Evolutionary conservation across 148 eudicot species (phyloP), one percentile per base, ranked within the genome.

Genomic region (Heliosperma pusillum): DNA sequence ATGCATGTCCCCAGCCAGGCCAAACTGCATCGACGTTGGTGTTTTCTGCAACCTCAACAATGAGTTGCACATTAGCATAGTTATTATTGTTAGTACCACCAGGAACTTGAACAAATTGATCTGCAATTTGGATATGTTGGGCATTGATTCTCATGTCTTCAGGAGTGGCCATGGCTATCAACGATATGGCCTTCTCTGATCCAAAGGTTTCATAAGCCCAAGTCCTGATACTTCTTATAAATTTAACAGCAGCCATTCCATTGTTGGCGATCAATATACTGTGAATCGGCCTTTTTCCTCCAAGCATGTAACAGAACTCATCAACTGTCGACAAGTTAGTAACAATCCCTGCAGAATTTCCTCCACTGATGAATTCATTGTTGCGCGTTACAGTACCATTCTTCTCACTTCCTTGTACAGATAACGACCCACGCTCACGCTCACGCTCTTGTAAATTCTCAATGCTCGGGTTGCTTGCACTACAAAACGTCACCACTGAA

Each of bases 1-100:
- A 96, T 71, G 99, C 99, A 86, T 96, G 99, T 72, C 99, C 99
- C 99, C 99, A 96, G 66, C 99, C 99, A 77, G 99, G 99, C 99
- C 99, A 96, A 77, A 96, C 99, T 60, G 99, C 99, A 78, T 96
- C 99, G 22, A 96, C 99, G 74, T 71, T 96, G 25, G 97, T 96
- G 74, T 81, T 83, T 86, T 96, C 99, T 45, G 99, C 99, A 86
- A 91, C 83, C 99, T 96, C 99, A 53, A 96, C 89, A 78, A 96
- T 96, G 79, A 96, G 97, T 80, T 96, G 97, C 83, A 96, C 99
- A 86, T 96, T 96, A 26, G 97, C 99, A 79, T 96, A 96, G 84
- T 96, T 96, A 75, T 96, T 96, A 72, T 96, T 96, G 85, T 96
- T 96, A 36, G 99, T 96, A 64, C 99, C 99, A 50, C 99, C 99